These are phyloP conservation scores for Periglandula ipomoeae DNA, from an alignment of 2,329 filamentous ascomycete genomes.

Conservation along the genomic window DNA sequence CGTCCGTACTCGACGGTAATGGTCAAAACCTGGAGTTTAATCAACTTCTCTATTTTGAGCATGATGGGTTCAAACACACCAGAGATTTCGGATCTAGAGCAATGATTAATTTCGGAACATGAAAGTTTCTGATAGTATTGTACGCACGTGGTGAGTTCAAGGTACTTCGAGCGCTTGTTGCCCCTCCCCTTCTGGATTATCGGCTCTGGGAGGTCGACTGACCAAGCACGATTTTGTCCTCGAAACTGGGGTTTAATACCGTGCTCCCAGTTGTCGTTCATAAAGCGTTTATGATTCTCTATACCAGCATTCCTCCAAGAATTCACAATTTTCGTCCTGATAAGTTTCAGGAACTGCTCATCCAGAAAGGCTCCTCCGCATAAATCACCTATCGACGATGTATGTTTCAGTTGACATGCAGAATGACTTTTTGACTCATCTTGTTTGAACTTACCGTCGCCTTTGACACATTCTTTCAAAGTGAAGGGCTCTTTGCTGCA, in stretches of 20 bases:
- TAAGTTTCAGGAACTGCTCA: conserved; percentile 21
- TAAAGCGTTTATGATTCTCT: conserved; percentile 10
- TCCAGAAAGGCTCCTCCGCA: conserved; percentile 33
- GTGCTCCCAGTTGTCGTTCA: conserved; percentile 21
- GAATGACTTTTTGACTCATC: fast-evolving
- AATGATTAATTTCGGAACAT: neutral
- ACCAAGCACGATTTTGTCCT: neutral
- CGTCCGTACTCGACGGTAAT: conserved; percentile 10
- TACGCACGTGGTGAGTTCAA: neutral
- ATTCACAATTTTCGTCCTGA: conserved; percentile 16
- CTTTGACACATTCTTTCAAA: conserved; percentile 27
- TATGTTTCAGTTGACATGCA: neutral
- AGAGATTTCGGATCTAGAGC: neutral
- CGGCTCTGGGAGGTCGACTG: neutral
- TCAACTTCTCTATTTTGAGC: conserved; percentile 12
- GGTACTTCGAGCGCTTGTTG: neutral
- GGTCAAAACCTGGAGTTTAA: conserved; percentile 15
- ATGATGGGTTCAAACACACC: conserved; percentile 15
- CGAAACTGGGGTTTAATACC: conserved; percentile 18
- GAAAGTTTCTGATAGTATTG: no score
- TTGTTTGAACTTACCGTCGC: conserved; percentile 20
- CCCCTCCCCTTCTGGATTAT: neutral
- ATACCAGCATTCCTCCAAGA: neutral
- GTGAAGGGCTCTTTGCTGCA: conserved; percentile 13
- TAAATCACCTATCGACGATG: conserved; percentile 19